Percentiles rank a stretch among this genome's conserved stretches.
Evolutionary conservation across 352 stramenopile genomes (phyloP).

Genomic region (Phytopythium boreale): DNA sequence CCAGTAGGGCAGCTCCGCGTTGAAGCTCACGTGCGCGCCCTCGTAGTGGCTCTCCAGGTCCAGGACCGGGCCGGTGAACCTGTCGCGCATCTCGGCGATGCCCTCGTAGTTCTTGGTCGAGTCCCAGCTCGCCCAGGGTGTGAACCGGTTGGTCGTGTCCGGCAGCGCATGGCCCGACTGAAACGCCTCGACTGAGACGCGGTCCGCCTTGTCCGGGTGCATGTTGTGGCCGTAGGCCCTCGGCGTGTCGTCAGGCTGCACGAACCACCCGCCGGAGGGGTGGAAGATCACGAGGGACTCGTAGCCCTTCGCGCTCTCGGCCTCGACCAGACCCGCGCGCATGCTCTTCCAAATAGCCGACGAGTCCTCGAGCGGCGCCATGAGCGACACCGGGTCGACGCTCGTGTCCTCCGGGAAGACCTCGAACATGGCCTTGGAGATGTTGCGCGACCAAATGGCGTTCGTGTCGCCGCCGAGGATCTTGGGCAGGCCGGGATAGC

Average conservation of each 20-base stretch:
- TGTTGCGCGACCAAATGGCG: conserved; percentile 18
- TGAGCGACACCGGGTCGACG: not conserved
- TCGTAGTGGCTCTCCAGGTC: conserved; percentile 27
- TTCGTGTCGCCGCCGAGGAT: conserved; percentile 21
- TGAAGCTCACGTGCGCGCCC: conserved; percentile 14
- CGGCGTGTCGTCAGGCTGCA: not conserved
- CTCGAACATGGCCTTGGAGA: conserved; percentile 3
- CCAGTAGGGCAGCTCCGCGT: conserved; percentile 8
- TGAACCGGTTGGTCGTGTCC: conserved; percentile 4
- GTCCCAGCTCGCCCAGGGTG: conserved; percentile 10
- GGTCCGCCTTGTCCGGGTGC: conserved; percentile 2
- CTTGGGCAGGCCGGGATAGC: conserved; percentile 16
- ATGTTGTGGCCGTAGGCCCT: conserved; percentile 9
- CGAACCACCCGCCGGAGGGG: conserved; percentile 1
- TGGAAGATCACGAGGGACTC: conserved; percentile 8
- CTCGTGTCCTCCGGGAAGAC: conserved; percentile 10
- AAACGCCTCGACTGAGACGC: conserved; percentile 9
- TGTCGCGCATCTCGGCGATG: conserved; percentile 18
- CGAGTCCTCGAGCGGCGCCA: conserved; percentile 7
- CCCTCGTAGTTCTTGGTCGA: conserved; percentile 28
- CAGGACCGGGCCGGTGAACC: conserved; percentile 14
- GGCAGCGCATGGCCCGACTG: conserved; percentile 7
- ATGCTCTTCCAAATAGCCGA: conserved; percentile 20
- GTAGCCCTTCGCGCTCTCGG: not conserved
- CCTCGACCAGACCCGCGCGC: conserved; percentile 10